These are phyloP conservation scores for Mucor plumbeus DNA, from an alignment of 371 early-diverging fungal species.

Conservation along the genomic window DNA sequence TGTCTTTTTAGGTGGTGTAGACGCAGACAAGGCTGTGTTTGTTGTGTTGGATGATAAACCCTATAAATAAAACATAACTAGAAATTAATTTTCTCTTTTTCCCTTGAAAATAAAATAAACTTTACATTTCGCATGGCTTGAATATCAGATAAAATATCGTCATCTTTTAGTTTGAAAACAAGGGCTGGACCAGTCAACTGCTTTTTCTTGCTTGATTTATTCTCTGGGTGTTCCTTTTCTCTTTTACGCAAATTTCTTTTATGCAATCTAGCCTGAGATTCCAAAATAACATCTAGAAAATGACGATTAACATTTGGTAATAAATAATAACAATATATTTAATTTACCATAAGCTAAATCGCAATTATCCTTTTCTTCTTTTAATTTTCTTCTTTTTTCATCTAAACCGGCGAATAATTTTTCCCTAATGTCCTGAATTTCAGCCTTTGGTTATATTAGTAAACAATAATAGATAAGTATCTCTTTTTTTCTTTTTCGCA, in stretches of 20 bases:
- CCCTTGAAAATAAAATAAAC: background rate
- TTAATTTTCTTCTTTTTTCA: conserved; percentile 74
- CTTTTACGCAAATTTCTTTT: conserved; percentile 51
- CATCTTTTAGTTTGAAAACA: conserved; percentile 46
- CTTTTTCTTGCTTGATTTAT: conserved; percentile 48
- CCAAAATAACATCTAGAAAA: conserved; percentile 40
- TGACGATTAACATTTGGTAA: background rate
- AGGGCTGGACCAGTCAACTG: conserved; percentile 48
- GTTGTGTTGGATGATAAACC: conserved; percentile 7
- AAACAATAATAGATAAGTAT: background rate
- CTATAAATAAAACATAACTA: background rate
- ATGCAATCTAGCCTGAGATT: conserved; percentile 41
- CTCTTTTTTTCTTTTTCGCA: background rate
- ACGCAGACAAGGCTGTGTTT: background rate
- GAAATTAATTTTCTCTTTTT: background rate
- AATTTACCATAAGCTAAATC: conserved; percentile 68
- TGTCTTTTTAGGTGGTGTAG: background rate
- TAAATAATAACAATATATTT: background rate
- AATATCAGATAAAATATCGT: conserved; percentile 45
- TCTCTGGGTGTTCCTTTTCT: conserved; percentile 43
- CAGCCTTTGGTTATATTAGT: conserved; percentile 41
- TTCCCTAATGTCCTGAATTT: conserved; percentile 74
- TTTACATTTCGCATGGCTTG: conserved; percentile 46
- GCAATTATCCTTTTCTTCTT: conserved; percentile 85
- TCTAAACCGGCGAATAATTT: conserved; percentile 77